Evolutionary conservation across 805 yeast genomes (phyloP).

Genomic region (Starmerella potacharoeniae): DNA sequence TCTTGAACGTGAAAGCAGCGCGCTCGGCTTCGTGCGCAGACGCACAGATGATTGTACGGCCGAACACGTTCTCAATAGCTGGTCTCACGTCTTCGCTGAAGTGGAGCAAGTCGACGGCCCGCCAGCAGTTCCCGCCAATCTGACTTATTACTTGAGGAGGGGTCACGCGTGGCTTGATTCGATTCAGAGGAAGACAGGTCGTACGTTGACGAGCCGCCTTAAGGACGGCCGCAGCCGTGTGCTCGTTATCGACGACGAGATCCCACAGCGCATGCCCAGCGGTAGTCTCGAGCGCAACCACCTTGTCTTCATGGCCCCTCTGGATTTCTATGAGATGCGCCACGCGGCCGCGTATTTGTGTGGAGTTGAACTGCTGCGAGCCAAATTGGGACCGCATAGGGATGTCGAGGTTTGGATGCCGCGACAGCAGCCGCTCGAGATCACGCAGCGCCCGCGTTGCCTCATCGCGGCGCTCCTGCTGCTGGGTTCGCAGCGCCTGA

Average conservation of each 20-base stretch:
- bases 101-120: slow-evolving; percentile 73
- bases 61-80: slow-evolving; percentile 90
- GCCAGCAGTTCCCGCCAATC: slow-evolving; percentile 76
- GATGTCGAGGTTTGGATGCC: slow-evolving; percentile 13
- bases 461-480: slow-evolving; percentile 8
- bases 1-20: slow-evolving; percentile 43
- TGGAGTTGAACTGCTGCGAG: not conserved
- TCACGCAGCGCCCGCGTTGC: slow-evolving; percentile 8
- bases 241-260: slow-evolving; percentile 81
- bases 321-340: slow-evolving; percentile 68
- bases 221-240: slow-evolving; percentile 68
- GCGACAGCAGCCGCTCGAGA: slow-evolving; percentile 9
- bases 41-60: slow-evolving; percentile 73
- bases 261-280: slow-evolving; percentile 89
- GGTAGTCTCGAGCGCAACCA: slow-evolving; percentile 80
- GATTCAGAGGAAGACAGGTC: slow-evolving; percentile 85
- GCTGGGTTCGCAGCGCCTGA: not conserved
- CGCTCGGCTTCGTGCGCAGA: slow-evolving; percentile 81
- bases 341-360: slow-evolving; percentile 71
- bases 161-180: slow-evolving; percentile 53
- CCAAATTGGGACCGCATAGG: slow-evolving; percentile 43
- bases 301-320: slow-evolving; percentile 44
- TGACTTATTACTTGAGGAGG: slow-evolving; percentile 41
- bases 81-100: slow-evolving; percentile 56
- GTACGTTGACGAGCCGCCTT: slow-evolving; percentile 76